These are phyloP conservation scores for Teunomyces funiuensis DNA, from an alignment of 805 yeast genomes.

Conservation along the genomic window DNA sequence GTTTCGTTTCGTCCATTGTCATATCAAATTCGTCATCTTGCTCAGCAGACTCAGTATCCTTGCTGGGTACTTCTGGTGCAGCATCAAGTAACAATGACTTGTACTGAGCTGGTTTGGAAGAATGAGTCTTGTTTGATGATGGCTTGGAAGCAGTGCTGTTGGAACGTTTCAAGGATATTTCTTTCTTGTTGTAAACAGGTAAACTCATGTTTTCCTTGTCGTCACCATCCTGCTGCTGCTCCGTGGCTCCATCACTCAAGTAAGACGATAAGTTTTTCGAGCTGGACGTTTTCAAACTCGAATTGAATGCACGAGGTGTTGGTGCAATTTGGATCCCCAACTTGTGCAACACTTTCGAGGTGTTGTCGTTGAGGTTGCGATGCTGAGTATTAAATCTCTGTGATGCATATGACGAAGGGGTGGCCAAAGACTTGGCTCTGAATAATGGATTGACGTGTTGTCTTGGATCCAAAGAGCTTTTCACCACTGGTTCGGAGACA, in stretches of 20 bases:
- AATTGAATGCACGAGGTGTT: conserved; percentile 16
- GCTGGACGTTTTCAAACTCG: conserved; percentile 36
- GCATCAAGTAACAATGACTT: conserved; percentile 23
- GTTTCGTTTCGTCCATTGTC: conserved; percentile 9
- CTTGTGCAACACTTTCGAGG: conserved; percentile 34
- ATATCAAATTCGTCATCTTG: conserved; percentile 1
- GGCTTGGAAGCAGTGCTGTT: conserved; percentile 4
- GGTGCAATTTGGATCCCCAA: conserved; percentile 34
- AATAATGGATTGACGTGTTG: conserved; percentile 26
- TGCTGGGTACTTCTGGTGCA: conserved; percentile 14
- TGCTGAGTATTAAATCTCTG: conserved; percentile 10
- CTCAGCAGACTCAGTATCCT: conserved; percentile 7
- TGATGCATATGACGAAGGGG: conserved; percentile 24
- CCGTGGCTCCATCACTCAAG: conserved; percentile 6
- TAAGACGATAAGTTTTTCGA: conserved; percentile 29
- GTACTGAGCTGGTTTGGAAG: conserved; percentile 1
- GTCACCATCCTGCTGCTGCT: conserved; percentile 4
- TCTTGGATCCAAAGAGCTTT: conserved; percentile 40
- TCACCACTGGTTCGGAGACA: conserved; percentile 25
- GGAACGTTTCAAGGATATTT: conserved; percentile 1
- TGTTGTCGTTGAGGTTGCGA: conserved; percentile 19
- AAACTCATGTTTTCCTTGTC: conserved; percentile 19
- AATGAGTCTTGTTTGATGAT: conserved; percentile 2
- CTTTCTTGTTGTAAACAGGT: conserved; percentile 11
- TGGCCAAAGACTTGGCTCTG: conserved; percentile 37